Percentiles rank a stretch among this genome's conserved stretches.
Evolutionary conservation across 805 yeast genomes (phyloP).

Genomic region (Teunomyces aglyptinius): DNA sequence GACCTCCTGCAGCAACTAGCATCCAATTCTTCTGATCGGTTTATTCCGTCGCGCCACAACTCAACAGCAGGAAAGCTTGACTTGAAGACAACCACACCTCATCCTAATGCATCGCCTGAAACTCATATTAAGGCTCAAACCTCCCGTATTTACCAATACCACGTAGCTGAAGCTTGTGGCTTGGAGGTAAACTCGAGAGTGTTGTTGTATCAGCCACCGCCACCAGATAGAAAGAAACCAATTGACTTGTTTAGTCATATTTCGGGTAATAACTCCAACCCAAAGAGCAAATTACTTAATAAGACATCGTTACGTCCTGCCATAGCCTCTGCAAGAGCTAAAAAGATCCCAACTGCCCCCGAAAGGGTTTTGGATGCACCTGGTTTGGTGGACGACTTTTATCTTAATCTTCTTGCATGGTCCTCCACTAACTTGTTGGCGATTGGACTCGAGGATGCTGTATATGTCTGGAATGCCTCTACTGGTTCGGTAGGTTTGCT

Average conservation of each 20-base stretch:
- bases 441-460: slow-evolving; percentile 78
- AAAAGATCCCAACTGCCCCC: slow-evolving; percentile 83
- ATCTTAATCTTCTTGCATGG: slow-evolving; percentile 85
- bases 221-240: slow-evolving; percentile 59
- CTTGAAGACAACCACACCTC: slow-evolving; percentile 30
- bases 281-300: slow-evolving; percentile 25
- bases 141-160: slow-evolving; percentile 61
- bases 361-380: slow-evolving; percentile 96
- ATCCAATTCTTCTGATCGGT: slow-evolving; percentile 31
- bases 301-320: slow-evolving; percentile 41
- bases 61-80: slow-evolving; percentile 38
- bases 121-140: slow-evolving; percentile 56
- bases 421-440: slow-evolving; percentile 78
- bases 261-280: slow-evolving; percentile 14
- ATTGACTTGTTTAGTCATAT: slow-evolving; percentile 31
- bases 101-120: slow-evolving; percentile 50
- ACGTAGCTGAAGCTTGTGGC: slow-evolving; percentile 95
- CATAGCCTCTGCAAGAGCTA: slow-evolving; percentile 63
- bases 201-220: slow-evolving; percentile 79
- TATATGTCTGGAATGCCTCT: slow-evolving; percentile 90
- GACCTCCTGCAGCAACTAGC: slow-evolving; percentile 23
- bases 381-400: slow-evolving; percentile 89
- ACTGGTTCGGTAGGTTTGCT: slow-evolving; percentile 73
- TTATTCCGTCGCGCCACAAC: slow-evolving; percentile 44
- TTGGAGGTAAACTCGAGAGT: slow-evolving; percentile 78